Percentiles rank a stretch among this genome's conserved stretches.
phyloP scores from a whole-genome alignment of 1,284 basidiomycete species.

The Laetiporus sulphureus region DNA sequence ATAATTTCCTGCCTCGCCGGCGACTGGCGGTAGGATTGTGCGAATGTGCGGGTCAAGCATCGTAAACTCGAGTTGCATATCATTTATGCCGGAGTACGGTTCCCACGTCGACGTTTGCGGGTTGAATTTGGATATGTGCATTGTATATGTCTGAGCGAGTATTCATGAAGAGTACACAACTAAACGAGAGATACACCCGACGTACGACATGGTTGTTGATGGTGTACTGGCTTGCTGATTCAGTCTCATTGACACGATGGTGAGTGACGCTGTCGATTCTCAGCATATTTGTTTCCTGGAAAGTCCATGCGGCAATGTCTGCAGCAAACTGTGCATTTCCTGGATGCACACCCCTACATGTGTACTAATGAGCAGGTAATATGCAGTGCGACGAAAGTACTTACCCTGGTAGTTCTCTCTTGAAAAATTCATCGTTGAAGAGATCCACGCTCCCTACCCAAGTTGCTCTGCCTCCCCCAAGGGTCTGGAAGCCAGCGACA shows the following conservation, averaged over 20 bases:
- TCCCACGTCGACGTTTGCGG: conserved; percentile 52
- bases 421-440: conserved; percentile 67
- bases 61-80: conserved; percentile 92
- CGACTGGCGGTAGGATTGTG: conserved; percentile 55
- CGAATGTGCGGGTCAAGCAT: conserved; percentile 97
- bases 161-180: conserved; percentile 1
- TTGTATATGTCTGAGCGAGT: conserved; percentile 59
- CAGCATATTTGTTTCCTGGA: conserved; percentile 82
- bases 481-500: conserved; percentile 87
- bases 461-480: conserved; percentile 69
- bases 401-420: conserved; percentile 57
- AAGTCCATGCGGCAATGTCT: conserved; percentile 84
- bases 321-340: conserved; percentile 72
- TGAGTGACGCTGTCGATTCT: conserved; percentile 76
- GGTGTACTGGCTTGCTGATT: conserved; percentile 67
- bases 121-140: conserved; percentile 67
- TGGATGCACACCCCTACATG: conserved; percentile 47
- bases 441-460: conserved; percentile 81
- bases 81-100: conserved; percentile 63
- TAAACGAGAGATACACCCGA: conserved; percentile 6
- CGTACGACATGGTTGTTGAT: conserved; percentile 82
- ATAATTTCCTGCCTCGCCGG: conserved; percentile 60
- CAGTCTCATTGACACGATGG: conserved; percentile 57
- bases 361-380: conserved; percentile 7
- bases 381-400: conserved; percentile 20